Percentiles rank a stretch among this genome's conserved stretches.
phyloP scores from a whole-genome alignment of 805 yeast genomes.

The Dipodascus albidus region DNA sequence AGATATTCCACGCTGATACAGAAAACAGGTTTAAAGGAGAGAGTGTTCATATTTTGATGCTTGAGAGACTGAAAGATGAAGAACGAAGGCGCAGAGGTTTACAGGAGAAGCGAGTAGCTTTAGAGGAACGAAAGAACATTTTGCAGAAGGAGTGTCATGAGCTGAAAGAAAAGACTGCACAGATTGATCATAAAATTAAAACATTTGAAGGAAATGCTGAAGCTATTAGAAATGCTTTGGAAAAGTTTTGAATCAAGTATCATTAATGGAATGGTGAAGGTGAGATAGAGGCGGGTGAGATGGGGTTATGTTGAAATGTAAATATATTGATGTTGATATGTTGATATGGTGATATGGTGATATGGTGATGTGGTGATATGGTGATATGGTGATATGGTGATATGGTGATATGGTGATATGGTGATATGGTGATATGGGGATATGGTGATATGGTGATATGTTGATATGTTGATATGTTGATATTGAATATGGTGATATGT shows the following conservation, averaged over 20 bases:
- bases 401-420: no score
- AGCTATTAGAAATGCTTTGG: neutral
- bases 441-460: no score
- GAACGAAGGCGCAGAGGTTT: conserved; percentile 14
- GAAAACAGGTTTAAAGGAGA: neutral
- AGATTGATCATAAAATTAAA: neutral
- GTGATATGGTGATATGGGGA: no score
- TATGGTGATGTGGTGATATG: no score
- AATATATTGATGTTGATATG: no score
- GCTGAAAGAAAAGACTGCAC: neutral
- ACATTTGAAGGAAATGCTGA: neutral
- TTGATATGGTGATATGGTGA: no score
- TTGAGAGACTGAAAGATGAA: conserved; percentile 19
- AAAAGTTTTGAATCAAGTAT: neutral
- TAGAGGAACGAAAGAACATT: conserved; percentile 10
- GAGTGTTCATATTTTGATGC: conserved; percentile 11
- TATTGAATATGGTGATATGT: no score
- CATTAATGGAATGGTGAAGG: neutral
- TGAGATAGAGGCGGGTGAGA: no score
- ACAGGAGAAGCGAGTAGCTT: conserved; percentile 12
- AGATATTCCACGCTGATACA: conserved; percentile 12
- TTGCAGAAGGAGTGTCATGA: conserved; percentile 3
- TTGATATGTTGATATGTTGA: no score
- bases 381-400: no score
- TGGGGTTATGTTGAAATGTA: no score